Evolutionary conservation across 495 filamentous ascomycete species (phyloP).

Genomic region (Penicillium robsamsonii): DNA sequence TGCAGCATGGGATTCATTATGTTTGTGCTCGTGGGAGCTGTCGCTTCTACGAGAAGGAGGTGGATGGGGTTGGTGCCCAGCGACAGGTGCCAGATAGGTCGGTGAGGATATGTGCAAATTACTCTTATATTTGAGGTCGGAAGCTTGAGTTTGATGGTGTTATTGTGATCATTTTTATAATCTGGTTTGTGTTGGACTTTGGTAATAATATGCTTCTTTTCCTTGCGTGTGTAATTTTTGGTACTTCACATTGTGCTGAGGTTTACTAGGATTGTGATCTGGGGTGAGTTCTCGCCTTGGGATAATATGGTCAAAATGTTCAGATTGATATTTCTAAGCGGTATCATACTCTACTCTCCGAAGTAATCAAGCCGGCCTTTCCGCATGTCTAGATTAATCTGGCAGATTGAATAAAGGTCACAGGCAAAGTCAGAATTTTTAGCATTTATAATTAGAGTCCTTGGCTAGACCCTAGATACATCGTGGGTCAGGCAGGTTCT

Average conservation of each 20-base stretch:
- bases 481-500: constrained; percentile 11
- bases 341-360: neutral
- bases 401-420: neutral
- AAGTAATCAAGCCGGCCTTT: neutral
- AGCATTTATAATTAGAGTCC: neutral
- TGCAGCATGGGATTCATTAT: constrained; percentile 11
- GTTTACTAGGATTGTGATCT: too few species aligned
- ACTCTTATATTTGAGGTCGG: constrained; percentile 1
- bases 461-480: neutral
- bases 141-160: neutral
- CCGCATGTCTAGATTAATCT: constrained; percentile 1
- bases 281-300: too few species aligned
- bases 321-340: neutral
- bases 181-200: neutral
- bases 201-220: neutral
- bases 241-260: neutral
- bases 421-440: constrained; percentile 4
- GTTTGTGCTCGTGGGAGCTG: constrained; percentile 10
- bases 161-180: neutral
- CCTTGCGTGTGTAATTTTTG: neutral
- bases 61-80: neutral
- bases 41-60: constrained; percentile 1
- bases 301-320: neutral
- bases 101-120: neutral
- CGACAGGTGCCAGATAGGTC: neutral